A percentile compares a stretch with the other conserved stretches of the same genome.
phyloP scores from a whole-genome alignment of 2,329 filamentous ascomycete genomes.

The Pestalotiopsis sp. region DNA sequence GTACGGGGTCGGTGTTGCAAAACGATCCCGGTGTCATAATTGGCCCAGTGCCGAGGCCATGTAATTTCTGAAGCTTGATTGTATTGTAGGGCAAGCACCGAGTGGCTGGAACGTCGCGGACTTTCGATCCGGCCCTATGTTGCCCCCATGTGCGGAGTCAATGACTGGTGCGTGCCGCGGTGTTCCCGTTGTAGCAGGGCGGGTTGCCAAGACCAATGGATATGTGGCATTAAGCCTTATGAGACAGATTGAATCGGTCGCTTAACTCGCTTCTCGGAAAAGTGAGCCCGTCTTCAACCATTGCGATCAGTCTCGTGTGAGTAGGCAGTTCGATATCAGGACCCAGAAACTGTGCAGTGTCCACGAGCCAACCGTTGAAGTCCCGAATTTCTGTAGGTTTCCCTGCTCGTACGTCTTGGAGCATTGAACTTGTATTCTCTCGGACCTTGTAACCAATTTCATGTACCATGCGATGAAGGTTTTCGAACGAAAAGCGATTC shows the following conservation, averaged over 20 bases:
- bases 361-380: slow-evolving; percentile 60
- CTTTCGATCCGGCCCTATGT: not conserved
- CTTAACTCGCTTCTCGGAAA: not conserved
- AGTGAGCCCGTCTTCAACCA: slow-evolving; percentile 38
- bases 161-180: not conserved
- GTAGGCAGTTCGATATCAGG: slow-evolving; percentile 32
- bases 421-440: slow-evolving; percentile 61
- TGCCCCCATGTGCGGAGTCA: not conserved
- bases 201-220: not conserved
- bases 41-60: not conserved
- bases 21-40: not conserved
- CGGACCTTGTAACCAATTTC: slow-evolving; percentile 47
- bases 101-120: not conserved
- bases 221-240: not conserved
- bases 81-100: not conserved
- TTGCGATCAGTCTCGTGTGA: slow-evolving; percentile 41
- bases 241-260: not conserved
- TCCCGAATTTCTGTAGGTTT: slow-evolving; percentile 56
- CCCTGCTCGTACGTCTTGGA: slow-evolving; percentile 55
- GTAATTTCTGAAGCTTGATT: not conserved
- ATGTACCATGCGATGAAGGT: slow-evolving; percentile 46
- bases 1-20: not conserved
- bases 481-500: slow-evolving; percentile 43
- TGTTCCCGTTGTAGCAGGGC: not conserved
- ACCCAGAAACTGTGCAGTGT: slow-evolving; percentile 41